Conservation (phyloP, 2,329 filamentous ascomycete species). For the Gliomastix tumulicola region DNA sequence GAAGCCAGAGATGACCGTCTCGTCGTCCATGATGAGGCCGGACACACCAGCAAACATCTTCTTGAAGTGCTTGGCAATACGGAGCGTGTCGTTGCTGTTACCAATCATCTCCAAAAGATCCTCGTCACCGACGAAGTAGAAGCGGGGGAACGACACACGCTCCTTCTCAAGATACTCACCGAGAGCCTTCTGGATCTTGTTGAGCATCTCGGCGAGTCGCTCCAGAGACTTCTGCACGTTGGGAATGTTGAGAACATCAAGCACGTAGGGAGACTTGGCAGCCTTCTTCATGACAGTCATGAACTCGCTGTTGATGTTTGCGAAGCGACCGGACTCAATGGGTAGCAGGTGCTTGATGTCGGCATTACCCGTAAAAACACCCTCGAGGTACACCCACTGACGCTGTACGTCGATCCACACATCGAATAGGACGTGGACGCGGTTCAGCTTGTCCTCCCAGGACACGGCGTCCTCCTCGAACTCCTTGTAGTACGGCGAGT, state of each 20-base stretch:
- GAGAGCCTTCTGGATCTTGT: constrained; percentile 98
- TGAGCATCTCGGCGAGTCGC: constrained; percentile 88
- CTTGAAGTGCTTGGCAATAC: constrained; percentile 97
- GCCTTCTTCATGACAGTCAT: constrained; percentile 99
- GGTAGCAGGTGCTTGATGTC: constrained; percentile 98
- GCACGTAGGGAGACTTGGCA: constrained; percentile 88
- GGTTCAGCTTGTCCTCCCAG: constrained; percentile 97
- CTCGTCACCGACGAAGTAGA: constrained; percentile 99
- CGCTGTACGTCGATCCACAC: constrained; percentile 99
- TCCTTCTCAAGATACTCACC: constrained; percentile 98
- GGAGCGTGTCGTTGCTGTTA: constrained; percentile 94
- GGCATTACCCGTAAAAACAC: constrained; percentile 96
- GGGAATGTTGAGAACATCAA: constrained; percentile 92
- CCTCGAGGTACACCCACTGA: constrained; percentile 98
- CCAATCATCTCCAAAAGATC: constrained; percentile 98
- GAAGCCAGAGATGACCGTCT: constrained; percentile 82
- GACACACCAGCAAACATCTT: constrained; percentile 99
- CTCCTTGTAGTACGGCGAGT: constrained; percentile 98
- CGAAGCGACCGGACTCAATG: constrained; percentile 92
- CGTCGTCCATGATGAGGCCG: constrained; percentile 85
- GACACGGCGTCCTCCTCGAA: constrained; percentile 95
- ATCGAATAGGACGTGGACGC: constrained; percentile 95
- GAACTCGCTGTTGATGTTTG: constrained; percentile 99
- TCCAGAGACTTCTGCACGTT: constrained; percentile 95
- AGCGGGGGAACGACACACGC: constrained; percentile 92